Base-by-base conservation (phyloP, 169 alveolate genomes). In the Plasmodium sp. region DNA sequence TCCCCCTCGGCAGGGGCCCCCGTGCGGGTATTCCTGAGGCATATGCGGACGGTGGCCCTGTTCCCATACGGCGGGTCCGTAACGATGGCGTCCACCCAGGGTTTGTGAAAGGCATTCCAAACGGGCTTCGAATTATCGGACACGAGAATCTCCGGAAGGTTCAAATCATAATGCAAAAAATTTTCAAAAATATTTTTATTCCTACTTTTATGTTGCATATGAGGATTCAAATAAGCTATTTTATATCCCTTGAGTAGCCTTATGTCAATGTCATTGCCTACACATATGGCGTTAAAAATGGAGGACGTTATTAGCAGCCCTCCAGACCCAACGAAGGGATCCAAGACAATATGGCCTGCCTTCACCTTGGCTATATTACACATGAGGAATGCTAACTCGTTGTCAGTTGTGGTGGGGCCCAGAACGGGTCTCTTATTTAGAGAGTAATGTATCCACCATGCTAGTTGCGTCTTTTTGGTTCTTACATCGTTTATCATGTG, bases 281-380 rank as follows among this genome's bases (percentile, higher is more conserved):
- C 97, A 74, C 99, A 97, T 83, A 96, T 62, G 0, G 99, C 99
- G 45, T 98, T 98, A 96, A 96, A 97, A 74, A 96, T 96, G 58
- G 99, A 94, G 36, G 99, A 98, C 12, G 99, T 97, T 1, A 98
- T 97, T 73, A 98, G 94, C 43, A 98, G 95, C 36, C 99, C 98
- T 1, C 99, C 99, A 4, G 99, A 98, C n/a, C 99, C 99, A 2
- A 98, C 99, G 93, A 98, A 99, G n/a, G 99, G 99, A 93, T 99
- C 99, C 92, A 97, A 96, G 18, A 96, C 97, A 62, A 96, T 95
- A 41, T 90, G 67, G 12, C 97, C 97, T 33, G 54, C 95, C 77
- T 84, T 94, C 5, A 96, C 92, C 48, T 95, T 82, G 74, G 96
- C 98, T 91, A 97, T 77, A 86, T 98, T 98, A 56, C 99, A 97